Percentiles rank a stretch among this genome's conserved stretches.
phyloP scores from a whole-genome alignment of 2,329 filamentous ascomycete species.

The Fusarium decemcellulare region DNA sequence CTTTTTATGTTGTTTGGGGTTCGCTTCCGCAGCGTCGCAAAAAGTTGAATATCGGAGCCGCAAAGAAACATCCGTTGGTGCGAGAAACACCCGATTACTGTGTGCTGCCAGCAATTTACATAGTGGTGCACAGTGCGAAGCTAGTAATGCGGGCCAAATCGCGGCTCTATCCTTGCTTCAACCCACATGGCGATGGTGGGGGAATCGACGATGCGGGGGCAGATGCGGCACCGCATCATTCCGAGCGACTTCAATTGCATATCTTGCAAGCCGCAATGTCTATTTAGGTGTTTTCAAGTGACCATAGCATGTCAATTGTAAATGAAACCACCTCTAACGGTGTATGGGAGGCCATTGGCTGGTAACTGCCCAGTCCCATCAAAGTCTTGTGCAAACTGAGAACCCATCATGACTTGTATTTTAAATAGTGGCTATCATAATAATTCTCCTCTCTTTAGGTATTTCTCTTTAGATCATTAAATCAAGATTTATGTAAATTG shows the following conservation, averaged over 20 bases:
- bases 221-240: slow-evolving; percentile 27
- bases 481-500: no score
- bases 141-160: not conserved
- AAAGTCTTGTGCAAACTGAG: no score
- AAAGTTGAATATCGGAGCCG: slow-evolving; percentile 38
- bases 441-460: no score
- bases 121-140: slow-evolving; percentile 16
- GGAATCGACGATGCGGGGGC: slow-evolving; percentile 29
- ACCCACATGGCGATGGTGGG: slow-evolving; percentile 30
- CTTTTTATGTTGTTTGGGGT: slow-evolving; percentile 30
- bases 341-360: no score
- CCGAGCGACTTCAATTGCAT: slow-evolving; percentile 11
- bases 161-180: slow-evolving; percentile 11
- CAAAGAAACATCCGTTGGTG: slow-evolving; percentile 67
- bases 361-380: no score
- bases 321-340: no score
- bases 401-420: no score
- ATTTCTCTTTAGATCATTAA: no score
- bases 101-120: rapidly evolving
- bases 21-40: slow-evolving; percentile 36
- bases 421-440: no score
- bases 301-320: no score
- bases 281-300: not conserved
- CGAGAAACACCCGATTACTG: slow-evolving; percentile 52
- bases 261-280: not conserved